Conservation (phyloP, 805 yeast species). For the Priceomyces carsonii region DNA sequence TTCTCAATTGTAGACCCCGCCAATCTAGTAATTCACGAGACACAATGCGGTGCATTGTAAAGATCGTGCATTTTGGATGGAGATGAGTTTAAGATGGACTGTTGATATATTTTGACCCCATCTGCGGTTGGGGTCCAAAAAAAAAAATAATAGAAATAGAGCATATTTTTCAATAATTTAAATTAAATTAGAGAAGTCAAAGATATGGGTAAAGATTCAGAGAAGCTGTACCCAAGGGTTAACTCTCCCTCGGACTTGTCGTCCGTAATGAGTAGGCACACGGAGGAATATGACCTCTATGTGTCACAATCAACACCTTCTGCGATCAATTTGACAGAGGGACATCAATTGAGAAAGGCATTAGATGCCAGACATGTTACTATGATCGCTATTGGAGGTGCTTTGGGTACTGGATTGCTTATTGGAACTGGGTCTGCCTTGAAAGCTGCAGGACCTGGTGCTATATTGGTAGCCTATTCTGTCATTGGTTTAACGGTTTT, state of each 20-base stretch:
- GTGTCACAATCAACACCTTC: slow-evolving; percentile 47
- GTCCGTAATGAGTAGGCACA: slow-evolving; percentile 40
- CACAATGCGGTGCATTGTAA: no score
- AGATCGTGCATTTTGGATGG: no score
- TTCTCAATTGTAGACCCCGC: no score
- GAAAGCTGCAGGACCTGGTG: slow-evolving; percentile 69
- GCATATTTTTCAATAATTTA: background rate
- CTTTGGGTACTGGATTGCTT: slow-evolving; percentile 77
- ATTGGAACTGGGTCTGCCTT: slow-evolving; percentile 77
- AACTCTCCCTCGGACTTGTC: slow-evolving; percentile 13
- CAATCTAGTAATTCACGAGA: no score
- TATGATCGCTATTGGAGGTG: slow-evolving; percentile 83
- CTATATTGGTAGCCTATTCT: slow-evolving; percentile 63
- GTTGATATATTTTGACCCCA: no score
- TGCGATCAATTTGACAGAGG: slow-evolving; percentile 36
- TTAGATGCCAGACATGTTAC: slow-evolving; percentile 60
- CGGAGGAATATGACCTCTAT: slow-evolving; percentile 49
- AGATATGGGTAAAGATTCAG: slow-evolving; percentile 10
- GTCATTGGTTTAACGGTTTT: slow-evolving; percentile 72
- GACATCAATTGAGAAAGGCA: slow-evolving; percentile 45
- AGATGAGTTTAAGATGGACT: no score
- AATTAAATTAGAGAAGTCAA: slow-evolving; percentile 9
- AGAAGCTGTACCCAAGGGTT: slow-evolving; percentile 10
- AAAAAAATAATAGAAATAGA: no score
- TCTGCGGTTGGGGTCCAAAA: no score